phyloP scores from a whole-genome alignment of 805 yeast genomes.

The Yamadazyma phyllophila region DNA sequence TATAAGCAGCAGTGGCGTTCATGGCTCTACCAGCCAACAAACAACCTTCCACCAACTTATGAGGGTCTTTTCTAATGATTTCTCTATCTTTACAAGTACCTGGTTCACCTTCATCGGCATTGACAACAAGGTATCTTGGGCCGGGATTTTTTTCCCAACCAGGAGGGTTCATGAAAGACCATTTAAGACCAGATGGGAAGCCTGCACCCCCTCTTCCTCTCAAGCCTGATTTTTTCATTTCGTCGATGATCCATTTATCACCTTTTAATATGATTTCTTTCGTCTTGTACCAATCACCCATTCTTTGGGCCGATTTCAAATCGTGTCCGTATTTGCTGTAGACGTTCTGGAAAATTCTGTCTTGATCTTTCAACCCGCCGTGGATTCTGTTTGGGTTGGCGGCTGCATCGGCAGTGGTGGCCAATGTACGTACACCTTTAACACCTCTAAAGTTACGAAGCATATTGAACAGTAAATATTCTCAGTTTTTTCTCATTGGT shows the following conservation, averaged over 20 bases:
- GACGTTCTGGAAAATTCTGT: conserved; percentile 83
- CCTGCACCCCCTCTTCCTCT: conserved; percentile 96
- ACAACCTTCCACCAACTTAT: conserved; percentile 90
- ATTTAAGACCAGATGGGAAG: conserved; percentile 85
- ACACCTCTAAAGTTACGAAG: conserved; percentile 31
- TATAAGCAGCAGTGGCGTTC: conserved; percentile 92
- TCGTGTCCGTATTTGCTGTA: conserved; percentile 75
- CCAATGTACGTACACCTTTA: conserved; percentile 33
- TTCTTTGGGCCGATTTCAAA: conserved; percentile 66
- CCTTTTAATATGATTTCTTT: conserved; percentile 82
- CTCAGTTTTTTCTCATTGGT: conserved; percentile 14
- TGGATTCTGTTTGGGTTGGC: conserved; percentile 51
- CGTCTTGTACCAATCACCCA: conserved; percentile 93
- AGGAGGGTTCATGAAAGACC: conserved; percentile 95
- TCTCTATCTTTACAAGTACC: conserved; percentile 94
- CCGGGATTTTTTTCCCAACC: conserved; percentile 91
- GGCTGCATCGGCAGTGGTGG: conserved; percentile 47
- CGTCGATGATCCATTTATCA: conserved; percentile 86
- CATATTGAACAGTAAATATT: conserved; percentile 18
- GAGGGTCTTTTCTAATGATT: conserved; percentile 88
- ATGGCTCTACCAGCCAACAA: conserved; percentile 84
- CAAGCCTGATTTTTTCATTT: conserved; percentile 78
- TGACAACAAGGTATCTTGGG: conserved; percentile 85
- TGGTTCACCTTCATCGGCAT: conserved; percentile 95
- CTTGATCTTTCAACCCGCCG: conserved; percentile 80